These are phyloP conservation scores for Xylaria sp. DNA, from an alignment of 2,329 filamentous ascomycete species.

Conservation along the genomic window DNA sequence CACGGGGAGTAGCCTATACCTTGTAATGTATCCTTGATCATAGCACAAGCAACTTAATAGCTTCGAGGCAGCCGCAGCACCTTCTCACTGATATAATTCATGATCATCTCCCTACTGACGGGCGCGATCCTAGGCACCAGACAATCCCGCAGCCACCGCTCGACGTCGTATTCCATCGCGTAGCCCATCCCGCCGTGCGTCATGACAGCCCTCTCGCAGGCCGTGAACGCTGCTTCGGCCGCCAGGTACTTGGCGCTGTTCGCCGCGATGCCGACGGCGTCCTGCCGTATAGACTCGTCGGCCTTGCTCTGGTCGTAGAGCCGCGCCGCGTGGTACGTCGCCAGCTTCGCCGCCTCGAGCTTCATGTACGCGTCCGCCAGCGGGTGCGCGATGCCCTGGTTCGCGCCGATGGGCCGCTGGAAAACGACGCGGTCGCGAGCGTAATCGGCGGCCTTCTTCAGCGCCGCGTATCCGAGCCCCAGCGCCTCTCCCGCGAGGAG, in stretches of 20 bases:
- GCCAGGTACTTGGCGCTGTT: slow-evolving; percentile 79
- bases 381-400: slow-evolving; percentile 74
- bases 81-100: slow-evolving; percentile 78
- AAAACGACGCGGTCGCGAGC: slow-evolving; percentile 75
- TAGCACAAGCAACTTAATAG: slow-evolving; percentile 59
- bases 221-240: slow-evolving; percentile 71
- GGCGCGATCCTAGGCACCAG: slow-evolving; percentile 73
- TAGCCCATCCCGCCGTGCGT: slow-evolving; percentile 74
- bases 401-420: slow-evolving; percentile 71
- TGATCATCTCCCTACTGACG: slow-evolving; percentile 77
- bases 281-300: slow-evolving; percentile 62
- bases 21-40: background rate
- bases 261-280: slow-evolving; percentile 71
- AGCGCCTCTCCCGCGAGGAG: slow-evolving; percentile 82
- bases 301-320: slow-evolving; percentile 64
- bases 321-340: slow-evolving; percentile 72
- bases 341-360: slow-evolving; percentile 72
- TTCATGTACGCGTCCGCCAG: slow-evolving; percentile 73
- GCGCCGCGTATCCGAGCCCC: slow-evolving; percentile 79
- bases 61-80: slow-evolving; percentile 74
- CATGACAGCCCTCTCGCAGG: slow-evolving; percentile 70
- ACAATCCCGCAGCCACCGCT: slow-evolving; percentile 72
- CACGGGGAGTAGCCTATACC: background rate
- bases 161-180: slow-evolving; percentile 72
- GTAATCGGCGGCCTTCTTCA: slow-evolving; percentile 71